These are phyloP conservation scores for Rhizophora mangle DNA, from an alignment of 345 rosid species.

Conservation along the genomic window DNA sequence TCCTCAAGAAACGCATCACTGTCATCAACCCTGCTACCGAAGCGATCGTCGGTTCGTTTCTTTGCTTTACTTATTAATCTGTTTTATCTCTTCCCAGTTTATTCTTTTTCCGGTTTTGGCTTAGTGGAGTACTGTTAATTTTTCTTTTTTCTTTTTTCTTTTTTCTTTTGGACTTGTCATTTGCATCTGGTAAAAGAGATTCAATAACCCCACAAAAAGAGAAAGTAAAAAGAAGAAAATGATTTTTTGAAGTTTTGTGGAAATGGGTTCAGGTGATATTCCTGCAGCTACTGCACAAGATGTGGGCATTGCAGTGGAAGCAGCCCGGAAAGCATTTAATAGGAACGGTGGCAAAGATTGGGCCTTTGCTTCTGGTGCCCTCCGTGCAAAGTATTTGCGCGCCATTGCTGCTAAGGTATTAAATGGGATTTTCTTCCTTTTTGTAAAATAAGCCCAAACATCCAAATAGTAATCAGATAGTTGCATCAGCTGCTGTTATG, in stretches of 20 bases:
- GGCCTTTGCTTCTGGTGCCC: slow-evolving; percentile 73
- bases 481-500: too few relatives aligned
- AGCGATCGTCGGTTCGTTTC: slow-evolving; percentile 53
- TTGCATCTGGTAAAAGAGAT: neutral
- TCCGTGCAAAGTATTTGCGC: slow-evolving; percentile 85
- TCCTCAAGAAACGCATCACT: slow-evolving; percentile 65
- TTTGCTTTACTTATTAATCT: neutral
- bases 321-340: slow-evolving; percentile 71
- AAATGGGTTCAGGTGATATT: slow-evolving; percentile 59
- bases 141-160: neutral
- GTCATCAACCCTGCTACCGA: slow-evolving; percentile 79
- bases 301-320: slow-evolving; percentile 84
- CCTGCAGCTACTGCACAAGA: slow-evolving; percentile 95
- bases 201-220: neutral
- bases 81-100: neutral
- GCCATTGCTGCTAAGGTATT: slow-evolving; percentile 96
- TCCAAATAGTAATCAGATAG: too few relatives aligned
- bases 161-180: neutral
- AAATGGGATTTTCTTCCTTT: neutral
- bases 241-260: slow-evolving; percentile 2
- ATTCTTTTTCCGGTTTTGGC: neutral
- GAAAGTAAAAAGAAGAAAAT: neutral
- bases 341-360: slow-evolving; percentile 81
- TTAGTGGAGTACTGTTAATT: neutral
- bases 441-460: too few relatives aligned